Evolutionary conservation across 495 filamentous ascomycete genomes (phyloP).

Genomic region (Podospora pseudocomata): DNA sequence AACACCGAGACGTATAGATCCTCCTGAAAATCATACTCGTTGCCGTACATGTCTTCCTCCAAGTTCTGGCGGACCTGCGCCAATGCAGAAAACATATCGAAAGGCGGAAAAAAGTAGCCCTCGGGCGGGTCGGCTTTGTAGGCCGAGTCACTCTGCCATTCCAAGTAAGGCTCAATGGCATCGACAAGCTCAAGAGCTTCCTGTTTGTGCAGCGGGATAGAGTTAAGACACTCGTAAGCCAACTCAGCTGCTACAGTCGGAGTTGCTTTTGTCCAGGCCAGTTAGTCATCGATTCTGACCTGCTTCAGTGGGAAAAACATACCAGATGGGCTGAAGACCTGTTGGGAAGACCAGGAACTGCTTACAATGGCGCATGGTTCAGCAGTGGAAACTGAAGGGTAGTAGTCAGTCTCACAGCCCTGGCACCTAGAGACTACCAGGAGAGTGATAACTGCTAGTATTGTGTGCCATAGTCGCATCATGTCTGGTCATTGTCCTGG

Average conservation of each 20-base stretch:
- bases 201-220: conserved; percentile 28
- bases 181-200: conserved; percentile 33
- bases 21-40: conserved; percentile 52
- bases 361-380: conserved; percentile 44
- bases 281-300: neutral
- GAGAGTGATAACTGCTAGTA: neutral
- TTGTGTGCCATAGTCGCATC: neutral
- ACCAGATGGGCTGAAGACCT: conserved; percentile 5
- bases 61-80: conserved; percentile 32
- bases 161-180: conserved; percentile 29
- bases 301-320: neutral
- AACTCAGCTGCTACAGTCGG: conserved; percentile 27
- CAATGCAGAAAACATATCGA: conserved; percentile 39
- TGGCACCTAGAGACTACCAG: neutral
- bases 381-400: conserved; percentile 14
- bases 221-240: conserved; percentile 31
- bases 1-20: conserved; percentile 39
- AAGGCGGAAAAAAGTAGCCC: conserved; percentile 29
- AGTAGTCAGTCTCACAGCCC: neutral
- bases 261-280: conserved; percentile 1
- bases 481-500: neutral
- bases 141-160: conserved; percentile 41
- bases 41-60: conserved; percentile 34
- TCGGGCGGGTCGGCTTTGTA: conserved; percentile 44
- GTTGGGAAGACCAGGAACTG: conserved; percentile 38